A percentile compares a stretch with the other conserved stretches of the same genome.
Evolutionary conservation across 2,329 filamentous ascomycete species (phyloP).

Genomic region (Colletotrichum sp.): DNA sequence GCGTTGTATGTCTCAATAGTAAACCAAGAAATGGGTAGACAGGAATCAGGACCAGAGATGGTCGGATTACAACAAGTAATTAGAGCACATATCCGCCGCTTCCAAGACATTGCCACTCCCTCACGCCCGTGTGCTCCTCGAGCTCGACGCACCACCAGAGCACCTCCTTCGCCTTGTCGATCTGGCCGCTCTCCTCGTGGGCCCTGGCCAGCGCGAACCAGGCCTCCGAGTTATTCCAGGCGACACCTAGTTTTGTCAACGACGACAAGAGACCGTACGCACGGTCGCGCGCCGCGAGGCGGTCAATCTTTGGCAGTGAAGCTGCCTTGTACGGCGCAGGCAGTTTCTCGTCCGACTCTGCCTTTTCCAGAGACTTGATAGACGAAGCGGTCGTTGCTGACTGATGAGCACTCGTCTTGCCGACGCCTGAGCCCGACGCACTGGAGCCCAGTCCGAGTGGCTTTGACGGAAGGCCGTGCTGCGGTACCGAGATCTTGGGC

Average conservation of each 20-base stretch:
- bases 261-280: conserved; percentile 83
- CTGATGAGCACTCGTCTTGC: conserved; percentile 19
- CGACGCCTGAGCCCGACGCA: neutral
- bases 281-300: conserved; percentile 87
- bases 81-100: conserved; percentile 70
- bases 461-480: conserved; percentile 40
- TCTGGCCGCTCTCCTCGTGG: conserved; percentile 85
- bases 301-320: conserved; percentile 75
- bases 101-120: conserved; percentile 77
- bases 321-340: conserved; percentile 60
- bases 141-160: conserved; percentile 98
- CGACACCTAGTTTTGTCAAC: conserved; percentile 82
- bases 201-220: conserved; percentile 90
- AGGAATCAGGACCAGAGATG: neutral
- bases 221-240: conserved; percentile 92
- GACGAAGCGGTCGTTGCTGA: conserved; percentile 5
- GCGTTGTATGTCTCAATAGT: neutral
- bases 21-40: neutral
- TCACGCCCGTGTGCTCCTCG: conserved; percentile 81
- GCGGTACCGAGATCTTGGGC: conserved; percentile 1
- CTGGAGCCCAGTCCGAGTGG: conserved; percentile 50
- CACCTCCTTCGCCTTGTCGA: conserved; percentile 87
- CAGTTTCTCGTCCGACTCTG: conserved; percentile 43
- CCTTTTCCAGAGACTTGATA: conserved; percentile 17
- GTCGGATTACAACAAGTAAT: conserved; percentile 6